phyloP scores from a whole-genome alignment of 139 green algal species.

The Penium margaritaceum region DNA sequence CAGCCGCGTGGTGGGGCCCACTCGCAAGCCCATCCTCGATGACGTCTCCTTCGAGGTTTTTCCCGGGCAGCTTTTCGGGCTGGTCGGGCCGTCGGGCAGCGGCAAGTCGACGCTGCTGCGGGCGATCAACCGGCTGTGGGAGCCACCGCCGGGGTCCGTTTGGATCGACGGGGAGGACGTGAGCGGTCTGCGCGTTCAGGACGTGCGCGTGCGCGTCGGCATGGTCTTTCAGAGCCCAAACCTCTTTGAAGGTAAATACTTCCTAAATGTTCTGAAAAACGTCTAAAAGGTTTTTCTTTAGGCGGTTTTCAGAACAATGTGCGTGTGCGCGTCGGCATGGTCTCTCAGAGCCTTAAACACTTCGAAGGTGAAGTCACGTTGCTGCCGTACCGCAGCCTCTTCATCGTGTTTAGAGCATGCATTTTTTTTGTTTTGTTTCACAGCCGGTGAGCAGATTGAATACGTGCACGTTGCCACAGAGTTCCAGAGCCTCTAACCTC shows the following conservation, averaged over 20 bases:
- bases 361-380: no score
- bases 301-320: no score
- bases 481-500: no score
- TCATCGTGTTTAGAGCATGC: no score
- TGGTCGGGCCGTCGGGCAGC: conserved; percentile 28
- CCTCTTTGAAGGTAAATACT: no score
- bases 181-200: conserved; percentile 9
- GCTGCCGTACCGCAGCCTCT: no score
- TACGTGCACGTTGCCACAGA: conserved; percentile 29
- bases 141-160: conserved; percentile 16
- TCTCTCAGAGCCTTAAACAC: conserved; percentile 26
- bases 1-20: background rate
- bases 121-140: conserved; percentile 40
- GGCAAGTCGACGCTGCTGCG: conserved; percentile 42
- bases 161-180: conserved; percentile 35
- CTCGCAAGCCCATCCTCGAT: conserved; percentile 5
- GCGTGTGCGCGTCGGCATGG: conserved; percentile 31
- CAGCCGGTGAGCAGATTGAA: no score
- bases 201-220: conserved; percentile 27
- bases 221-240: conserved; percentile 36
- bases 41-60: conserved; percentile 10
- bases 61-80: conserved; percentile 12
- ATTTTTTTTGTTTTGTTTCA: no score
- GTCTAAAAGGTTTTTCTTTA: no score
- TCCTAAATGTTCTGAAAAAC: no score